phyloP scores from a whole-genome alignment of 306 rosid species.

The Cucumis sativus region DNA sequence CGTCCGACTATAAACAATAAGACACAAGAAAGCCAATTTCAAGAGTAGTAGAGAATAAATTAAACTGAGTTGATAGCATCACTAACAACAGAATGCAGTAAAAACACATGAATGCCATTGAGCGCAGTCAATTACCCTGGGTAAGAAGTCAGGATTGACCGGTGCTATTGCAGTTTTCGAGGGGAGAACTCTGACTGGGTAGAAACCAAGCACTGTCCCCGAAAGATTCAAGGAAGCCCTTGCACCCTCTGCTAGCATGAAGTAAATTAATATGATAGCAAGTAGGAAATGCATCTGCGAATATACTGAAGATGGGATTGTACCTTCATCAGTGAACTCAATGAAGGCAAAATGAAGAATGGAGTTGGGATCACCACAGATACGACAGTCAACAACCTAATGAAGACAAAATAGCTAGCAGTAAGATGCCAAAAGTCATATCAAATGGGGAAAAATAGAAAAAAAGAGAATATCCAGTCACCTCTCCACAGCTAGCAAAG shows the following conservation, averaged over 20 bases:
- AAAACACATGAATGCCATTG: neutral
- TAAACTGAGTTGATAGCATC: neutral
- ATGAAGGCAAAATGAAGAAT: slow-evolving; percentile 90
- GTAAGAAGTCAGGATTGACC: slow-evolving; percentile 85
- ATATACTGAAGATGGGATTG: neutral
- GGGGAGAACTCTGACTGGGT: slow-evolving; percentile 89
- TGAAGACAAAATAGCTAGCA: slow-evolving; percentile 6
- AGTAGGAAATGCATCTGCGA: neutral
- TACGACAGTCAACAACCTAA: slow-evolving; percentile 96
- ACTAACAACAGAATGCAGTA: neutral
- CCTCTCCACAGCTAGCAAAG: slow-evolving; percentile 91
- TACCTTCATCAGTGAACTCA: slow-evolving; percentile 98
- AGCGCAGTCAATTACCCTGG: slow-evolving; percentile 48
- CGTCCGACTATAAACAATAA: slow-evolving; percentile 48
- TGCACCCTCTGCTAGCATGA: slow-evolving; percentile 69
- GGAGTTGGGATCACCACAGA: slow-evolving; percentile 96
- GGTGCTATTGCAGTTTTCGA: slow-evolving; percentile 99
- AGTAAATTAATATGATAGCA: slow-evolving; percentile 10
- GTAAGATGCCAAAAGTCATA: slow-evolving; percentile 14
- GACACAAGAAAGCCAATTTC: slow-evolving; percentile 13
- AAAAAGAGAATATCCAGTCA: slow-evolving; percentile 15
- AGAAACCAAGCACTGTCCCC: slow-evolving; percentile 92
- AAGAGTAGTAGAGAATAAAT: neutral
- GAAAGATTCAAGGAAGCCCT: slow-evolving; percentile 83
- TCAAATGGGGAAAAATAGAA: neutral